Base-by-base conservation (phyloP, 2,329 filamentous ascomycete species). In the Fusarium piperis region DNA sequence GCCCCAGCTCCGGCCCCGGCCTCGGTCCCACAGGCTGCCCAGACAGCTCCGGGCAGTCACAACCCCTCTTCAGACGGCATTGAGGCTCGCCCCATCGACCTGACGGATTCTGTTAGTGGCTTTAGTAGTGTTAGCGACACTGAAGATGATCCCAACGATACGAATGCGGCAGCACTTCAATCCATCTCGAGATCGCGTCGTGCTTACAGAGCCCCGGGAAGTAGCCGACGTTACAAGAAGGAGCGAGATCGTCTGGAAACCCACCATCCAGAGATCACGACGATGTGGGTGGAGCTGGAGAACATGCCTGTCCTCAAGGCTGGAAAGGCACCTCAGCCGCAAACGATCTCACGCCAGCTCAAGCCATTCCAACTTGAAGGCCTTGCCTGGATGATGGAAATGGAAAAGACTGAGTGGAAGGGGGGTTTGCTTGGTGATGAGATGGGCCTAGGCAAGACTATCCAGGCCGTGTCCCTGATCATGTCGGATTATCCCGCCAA, bases 401-500 rank as follows among this genome's bases (percentile, higher is more conserved):
- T 98, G 87, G 96, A 99, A 79, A 85, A 93, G 81, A 92, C 90
- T 0, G 83, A 92, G 39, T 98, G 95, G 88, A 93, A 91, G 77
- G 96, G 96, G 18, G 96, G 96, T 15, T 86, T 99, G 3, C 88
- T 99, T 2, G 96, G 96, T 65, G 96, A 99, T 75, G 96, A 99
- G 82, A 99, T 99, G 96, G 96, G 96, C 8, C 93, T 99, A 83
- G 96, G 96, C 56, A 99, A 99, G 84, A 99, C 96, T 0, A 98
- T 99, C 57, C 96, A 99, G 81, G 95, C 96, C 3, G 96, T 99
- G 18, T 98, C 95, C 4, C 88, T 99, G 48, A 94, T 99, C 81
- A 98, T 98, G 96, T 98, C 95, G 1, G 95, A 98, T 79, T 98
- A 93, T 76, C 95, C 95, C 4, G 93, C 91, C 23, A 92, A 92